These are phyloP conservation scores for Mycena rosella DNA, from an alignment of 768 basidiomycete species.

Conservation along the genomic window DNA sequence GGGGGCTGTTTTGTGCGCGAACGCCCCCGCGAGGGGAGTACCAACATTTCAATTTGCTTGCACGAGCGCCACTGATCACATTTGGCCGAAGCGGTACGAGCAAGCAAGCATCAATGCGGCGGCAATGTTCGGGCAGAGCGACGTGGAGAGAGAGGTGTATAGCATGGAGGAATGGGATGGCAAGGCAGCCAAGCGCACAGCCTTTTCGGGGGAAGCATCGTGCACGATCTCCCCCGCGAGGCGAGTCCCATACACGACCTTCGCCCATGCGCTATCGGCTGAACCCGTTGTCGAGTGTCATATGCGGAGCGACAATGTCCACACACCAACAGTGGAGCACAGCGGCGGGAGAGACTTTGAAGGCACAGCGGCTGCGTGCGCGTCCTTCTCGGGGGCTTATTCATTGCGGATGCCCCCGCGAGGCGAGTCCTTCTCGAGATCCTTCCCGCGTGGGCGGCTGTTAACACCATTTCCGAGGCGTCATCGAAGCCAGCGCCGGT, in stretches of 20 bases:
- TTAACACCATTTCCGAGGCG: background rate
- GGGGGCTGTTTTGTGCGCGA: no score
- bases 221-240: constrained; percentile 13
- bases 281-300: background rate
- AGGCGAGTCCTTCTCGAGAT: background rate
- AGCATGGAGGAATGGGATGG: constrained; percentile 13
- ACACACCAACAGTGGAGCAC: constrained; percentile 38
- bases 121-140: no score
- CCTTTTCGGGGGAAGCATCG: constrained; percentile 21
- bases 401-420: constrained; percentile 20
- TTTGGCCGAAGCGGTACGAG: no score
- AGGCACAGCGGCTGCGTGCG: background rate
- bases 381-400: constrained; percentile 13
- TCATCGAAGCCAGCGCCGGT: background rate
- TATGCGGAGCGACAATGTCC: background rate
- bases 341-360: constrained; percentile 32
- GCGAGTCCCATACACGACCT: background rate
- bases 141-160: background rate
- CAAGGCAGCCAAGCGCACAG: background rate
- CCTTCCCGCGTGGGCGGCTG: background rate
- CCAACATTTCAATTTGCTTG: no score
- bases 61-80: no score
- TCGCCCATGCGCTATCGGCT: background rate
- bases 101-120: no score
- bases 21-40: no score